phyloP scores from a whole-genome alignment of 225 moss, liverwort and hornwort species.

The Anthoceros angustus region DNA sequence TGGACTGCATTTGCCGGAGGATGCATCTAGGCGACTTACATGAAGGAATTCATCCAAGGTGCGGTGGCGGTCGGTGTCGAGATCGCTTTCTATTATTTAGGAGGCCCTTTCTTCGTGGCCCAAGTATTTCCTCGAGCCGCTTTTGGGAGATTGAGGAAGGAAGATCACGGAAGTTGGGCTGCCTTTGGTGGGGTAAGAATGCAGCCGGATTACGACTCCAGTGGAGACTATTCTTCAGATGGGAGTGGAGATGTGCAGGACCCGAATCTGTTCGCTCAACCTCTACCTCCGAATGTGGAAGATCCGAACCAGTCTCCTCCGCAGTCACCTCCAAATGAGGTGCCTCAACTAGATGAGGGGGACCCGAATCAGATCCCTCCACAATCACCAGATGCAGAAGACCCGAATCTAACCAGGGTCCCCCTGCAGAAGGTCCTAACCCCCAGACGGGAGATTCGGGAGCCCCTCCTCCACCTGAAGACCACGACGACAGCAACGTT shows the following conservation, averaged over 20 bases:
- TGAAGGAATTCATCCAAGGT: background rate
- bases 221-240: background rate
- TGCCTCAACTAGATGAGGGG: background rate
- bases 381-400: too few relatives aligned
- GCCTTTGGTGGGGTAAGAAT: background rate
- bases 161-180: background rate
- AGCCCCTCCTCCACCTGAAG: background rate
- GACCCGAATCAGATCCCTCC: background rate
- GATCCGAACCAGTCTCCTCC: background rate
- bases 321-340: too few relatives aligned
- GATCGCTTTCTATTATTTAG: background rate
- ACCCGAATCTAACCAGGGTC: too few relatives aligned
- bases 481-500: background rate
- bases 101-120: slow-evolving; percentile 1
- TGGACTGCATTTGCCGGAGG: background rate
- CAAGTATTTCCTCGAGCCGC: background rate
- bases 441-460: background rate
- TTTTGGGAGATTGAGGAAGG: background rate
- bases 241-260: background rate
- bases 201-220: background rate
- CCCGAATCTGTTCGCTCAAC: background rate
- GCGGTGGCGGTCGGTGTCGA: background rate
- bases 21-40: background rate
- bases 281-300: background rate
- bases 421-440: background rate